Conservation (phyloP, 805 yeast genomes). For the Pichia cephalocereana region DNA sequence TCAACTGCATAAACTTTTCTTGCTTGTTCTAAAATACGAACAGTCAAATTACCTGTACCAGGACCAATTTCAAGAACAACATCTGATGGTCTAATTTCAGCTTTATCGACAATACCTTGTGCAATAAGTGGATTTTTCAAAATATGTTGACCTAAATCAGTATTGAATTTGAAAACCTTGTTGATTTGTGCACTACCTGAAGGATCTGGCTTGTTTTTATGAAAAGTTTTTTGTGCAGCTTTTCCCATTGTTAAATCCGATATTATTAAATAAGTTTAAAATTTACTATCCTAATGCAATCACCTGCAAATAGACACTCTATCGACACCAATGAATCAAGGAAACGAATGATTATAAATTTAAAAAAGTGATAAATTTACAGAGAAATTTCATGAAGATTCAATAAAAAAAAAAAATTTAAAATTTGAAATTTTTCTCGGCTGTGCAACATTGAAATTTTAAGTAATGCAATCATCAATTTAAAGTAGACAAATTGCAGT, state of each 20-base stretch:
- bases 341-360: no score
- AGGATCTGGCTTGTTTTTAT: constrained; percentile 37
- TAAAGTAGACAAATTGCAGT: no score
- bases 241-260: constrained; percentile 38
- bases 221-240: constrained; percentile 56
- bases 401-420: neutral
- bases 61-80: constrained; percentile 96
- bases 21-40: constrained; percentile 85
- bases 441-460: neutral
- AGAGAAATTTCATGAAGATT: neutral
- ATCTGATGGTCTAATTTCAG: constrained; percentile 86
- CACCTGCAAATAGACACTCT: no score
- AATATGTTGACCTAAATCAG: constrained; percentile 95
- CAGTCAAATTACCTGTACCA: constrained; percentile 97
- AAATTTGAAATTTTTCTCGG: neutral
- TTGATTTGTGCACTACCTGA: constrained; percentile 63
- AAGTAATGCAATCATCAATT: no score
- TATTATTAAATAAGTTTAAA: neutral
- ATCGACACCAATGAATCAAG: no score
- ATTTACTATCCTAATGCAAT: no score
- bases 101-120: constrained; percentile 96
- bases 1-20: constrained; percentile 92
- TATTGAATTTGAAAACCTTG: constrained; percentile 92
- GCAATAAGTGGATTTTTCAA: constrained; percentile 94
- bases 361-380: no score